Base-by-base conservation (phyloP, 176 grass and related monocot genomes). In the Saccharum spontaneum region DNA sequence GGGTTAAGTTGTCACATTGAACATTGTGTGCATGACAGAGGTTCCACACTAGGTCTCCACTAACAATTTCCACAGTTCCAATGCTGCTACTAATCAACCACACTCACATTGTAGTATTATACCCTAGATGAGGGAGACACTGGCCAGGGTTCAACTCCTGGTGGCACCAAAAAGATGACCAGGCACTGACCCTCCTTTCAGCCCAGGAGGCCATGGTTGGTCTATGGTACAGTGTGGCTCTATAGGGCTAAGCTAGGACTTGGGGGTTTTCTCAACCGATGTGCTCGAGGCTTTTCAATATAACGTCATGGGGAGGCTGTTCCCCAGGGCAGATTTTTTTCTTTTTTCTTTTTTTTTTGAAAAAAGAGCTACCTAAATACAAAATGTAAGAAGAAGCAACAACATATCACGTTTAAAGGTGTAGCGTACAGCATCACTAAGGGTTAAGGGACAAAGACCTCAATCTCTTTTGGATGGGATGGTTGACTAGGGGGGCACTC, bases 1-100 rank as follows among this genome's bases (percentile, higher is more conserved):
- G 39, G 38, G n/a, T 73, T 63, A 8, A 83, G 52, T 45, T 78
- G 28, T 18, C 31, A 77, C 22, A 77, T 38, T 9, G n/a, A 83
- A 77, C 26, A n/a, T 73, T 34, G 1, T 77, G 31, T 78, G 40
- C 65, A 52, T 82, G 48, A 11, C 18, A 83, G 31, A 3, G 63
- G 24, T 39, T 40, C 75, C 59, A 64, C 2, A 41, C 46, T 73
- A 6, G 48, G 57, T 40, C 65, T 65, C 41, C 57, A 63, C 22
- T 18, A 82, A 72, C 45, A 75, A 67, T 44, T 75, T 54, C 6
- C 62, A 82, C 8, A 52, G 37, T 38, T 55, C 16, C 7, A 67
- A 28, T 81, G 46, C 15, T 67, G 73, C 10, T 50, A 24, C 15
- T 55, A 52, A 6, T 26, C 71, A 4, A 59, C 17, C 18, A 59